These are phyloP conservation scores for Gastrolobium bilobum DNA, from an alignment of 306 rosid species.

Conservation along the genomic window DNA sequence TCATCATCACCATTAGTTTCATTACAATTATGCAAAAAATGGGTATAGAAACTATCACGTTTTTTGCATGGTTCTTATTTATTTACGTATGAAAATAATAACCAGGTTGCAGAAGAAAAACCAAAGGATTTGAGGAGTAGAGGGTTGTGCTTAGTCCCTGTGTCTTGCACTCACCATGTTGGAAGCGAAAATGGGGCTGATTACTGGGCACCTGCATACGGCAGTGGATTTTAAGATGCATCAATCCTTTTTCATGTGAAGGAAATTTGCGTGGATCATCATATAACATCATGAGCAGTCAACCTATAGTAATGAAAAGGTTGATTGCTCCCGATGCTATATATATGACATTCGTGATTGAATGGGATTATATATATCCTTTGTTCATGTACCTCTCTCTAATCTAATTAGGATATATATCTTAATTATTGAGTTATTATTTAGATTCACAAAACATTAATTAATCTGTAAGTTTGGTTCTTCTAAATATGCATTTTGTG, in stretches of 20 bases:
- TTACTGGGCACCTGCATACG: slow-evolving; percentile 85
- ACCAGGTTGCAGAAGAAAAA: slow-evolving; percentile 55
- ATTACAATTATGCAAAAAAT: slow-evolving; percentile 2
- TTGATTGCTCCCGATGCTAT: slow-evolving; percentile 91
- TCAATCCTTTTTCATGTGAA: not conserved
- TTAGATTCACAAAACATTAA: slow-evolving; percentile 25
- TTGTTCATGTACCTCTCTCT: slow-evolving; percentile 45
- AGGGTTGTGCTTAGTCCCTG: slow-evolving; percentile 88
- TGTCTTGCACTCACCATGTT: slow-evolving; percentile 80
- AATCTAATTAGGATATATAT: slow-evolving; percentile 45
- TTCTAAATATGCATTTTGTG: slow-evolving; percentile 29
- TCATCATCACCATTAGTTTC: slow-evolving; percentile 46
- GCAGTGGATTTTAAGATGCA: slow-evolving; percentile 55
- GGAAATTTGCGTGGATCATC: slow-evolving; percentile 1
- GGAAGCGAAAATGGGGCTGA: slow-evolving; percentile 84
- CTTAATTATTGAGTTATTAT: slow-evolving; percentile 35
- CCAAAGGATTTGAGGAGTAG: slow-evolving; percentile 74
- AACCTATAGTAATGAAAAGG: slow-evolving; percentile 61
- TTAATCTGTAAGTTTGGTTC: slow-evolving; percentile 23
- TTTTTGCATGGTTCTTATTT: slow-evolving; percentile 16
- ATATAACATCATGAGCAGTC: slow-evolving; percentile 80
- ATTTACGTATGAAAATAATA: not conserved
- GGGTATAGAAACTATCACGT: not conserved
- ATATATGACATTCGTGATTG: slow-evolving; percentile 33
- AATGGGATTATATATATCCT: slow-evolving; percentile 6